Evolutionary conservation across 306 rosid species (phyloP).

Genomic region (Argentina anserina): DNA sequence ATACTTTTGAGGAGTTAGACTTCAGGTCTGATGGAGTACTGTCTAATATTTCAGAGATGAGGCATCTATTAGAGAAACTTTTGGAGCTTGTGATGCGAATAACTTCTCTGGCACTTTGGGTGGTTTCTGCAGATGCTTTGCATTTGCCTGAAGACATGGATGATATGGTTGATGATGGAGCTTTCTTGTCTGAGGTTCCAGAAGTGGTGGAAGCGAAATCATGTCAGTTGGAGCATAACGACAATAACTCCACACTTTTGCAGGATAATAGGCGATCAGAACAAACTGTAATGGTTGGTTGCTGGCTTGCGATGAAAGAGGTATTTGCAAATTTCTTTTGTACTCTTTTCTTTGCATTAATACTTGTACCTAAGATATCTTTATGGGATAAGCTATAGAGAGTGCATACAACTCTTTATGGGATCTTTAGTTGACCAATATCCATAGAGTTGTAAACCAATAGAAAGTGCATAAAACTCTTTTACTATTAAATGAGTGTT

Average conservation of each 20-base stretch:
- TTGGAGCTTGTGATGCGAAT: slow-evolving; percentile 76
- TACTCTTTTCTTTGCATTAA: neutral
- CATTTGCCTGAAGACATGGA: slow-evolving; percentile 88
- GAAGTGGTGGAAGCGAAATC: slow-evolving; percentile 39
- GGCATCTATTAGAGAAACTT: slow-evolving; percentile 58
- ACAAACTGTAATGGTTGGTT: slow-evolving; percentile 96
- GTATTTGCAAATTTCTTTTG: slow-evolving; percentile 36
- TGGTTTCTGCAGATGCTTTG: slow-evolving; percentile 98
- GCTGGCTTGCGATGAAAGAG: slow-evolving; percentile 99
- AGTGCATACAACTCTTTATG: too few relatives aligned
- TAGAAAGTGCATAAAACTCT: neutral
- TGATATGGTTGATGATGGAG: slow-evolving; percentile 64
- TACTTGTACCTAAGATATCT: slow-evolving; percentile 10
- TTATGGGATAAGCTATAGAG: neutral
- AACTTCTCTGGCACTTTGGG: slow-evolving; percentile 90
- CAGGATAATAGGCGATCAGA: slow-evolving; percentile 59
- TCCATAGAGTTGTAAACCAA: neutral
- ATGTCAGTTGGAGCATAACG: slow-evolving; percentile 43
- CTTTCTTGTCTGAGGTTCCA: slow-evolving; percentile 55
- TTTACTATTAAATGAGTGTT: neutral
- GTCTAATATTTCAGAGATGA: slow-evolving; percentile 58
- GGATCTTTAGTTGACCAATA: neutral
- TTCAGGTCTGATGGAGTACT: slow-evolving; percentile 55
- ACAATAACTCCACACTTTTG: slow-evolving; percentile 36
- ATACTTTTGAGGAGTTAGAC: slow-evolving; percentile 91